Conservation (phyloP, 164 flowering plant species). For the Berberis vulgaris region DNA sequence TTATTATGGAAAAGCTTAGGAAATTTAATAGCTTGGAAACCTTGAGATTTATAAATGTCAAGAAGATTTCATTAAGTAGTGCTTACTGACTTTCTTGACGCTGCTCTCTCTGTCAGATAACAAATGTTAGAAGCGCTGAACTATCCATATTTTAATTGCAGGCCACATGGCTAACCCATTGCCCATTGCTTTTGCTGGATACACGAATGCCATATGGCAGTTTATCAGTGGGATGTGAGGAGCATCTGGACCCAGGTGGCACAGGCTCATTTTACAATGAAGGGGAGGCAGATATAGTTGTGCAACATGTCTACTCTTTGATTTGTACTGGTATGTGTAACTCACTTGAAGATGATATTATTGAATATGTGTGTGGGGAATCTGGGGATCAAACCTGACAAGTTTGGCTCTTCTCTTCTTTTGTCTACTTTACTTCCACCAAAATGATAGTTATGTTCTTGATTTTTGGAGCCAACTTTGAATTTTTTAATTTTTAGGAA, state of each 20-base stretch:
- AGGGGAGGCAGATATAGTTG: constrained; percentile 89
- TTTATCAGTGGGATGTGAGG: constrained; percentile 81
- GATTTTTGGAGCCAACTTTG: too few relatives aligned
- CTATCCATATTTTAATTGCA: constrained; percentile 25
- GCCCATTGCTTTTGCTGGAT: constrained; percentile 84
- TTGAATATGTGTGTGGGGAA: neutral
- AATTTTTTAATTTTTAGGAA: too few relatives aligned
- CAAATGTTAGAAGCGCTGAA: neutral
- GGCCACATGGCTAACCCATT: constrained; percentile 90
- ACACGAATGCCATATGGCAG: constrained; percentile 91
- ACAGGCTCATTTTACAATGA: constrained; percentile 94
- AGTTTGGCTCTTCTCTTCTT: too few relatives aligned
- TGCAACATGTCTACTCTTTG: constrained; percentile 71
- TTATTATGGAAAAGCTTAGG: too few relatives aligned
- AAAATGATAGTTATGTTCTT: too few relatives aligned
- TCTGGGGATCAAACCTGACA: neutral
- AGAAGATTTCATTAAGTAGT: neutral
- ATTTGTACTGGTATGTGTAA: constrained; percentile 54
- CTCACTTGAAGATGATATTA: neutral
- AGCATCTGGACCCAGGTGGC: constrained; percentile 87
- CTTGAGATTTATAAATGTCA: too few relatives aligned
- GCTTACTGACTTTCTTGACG: neutral
- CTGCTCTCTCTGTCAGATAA: neutral
- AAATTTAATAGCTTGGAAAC: too few relatives aligned
- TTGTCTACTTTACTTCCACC: too few relatives aligned